Evolutionary conservation across 495 filamentous ascomycete species (phyloP), one percentile per base, ranked within the genome.

Genomic region (Daldinia loculata): DNA sequence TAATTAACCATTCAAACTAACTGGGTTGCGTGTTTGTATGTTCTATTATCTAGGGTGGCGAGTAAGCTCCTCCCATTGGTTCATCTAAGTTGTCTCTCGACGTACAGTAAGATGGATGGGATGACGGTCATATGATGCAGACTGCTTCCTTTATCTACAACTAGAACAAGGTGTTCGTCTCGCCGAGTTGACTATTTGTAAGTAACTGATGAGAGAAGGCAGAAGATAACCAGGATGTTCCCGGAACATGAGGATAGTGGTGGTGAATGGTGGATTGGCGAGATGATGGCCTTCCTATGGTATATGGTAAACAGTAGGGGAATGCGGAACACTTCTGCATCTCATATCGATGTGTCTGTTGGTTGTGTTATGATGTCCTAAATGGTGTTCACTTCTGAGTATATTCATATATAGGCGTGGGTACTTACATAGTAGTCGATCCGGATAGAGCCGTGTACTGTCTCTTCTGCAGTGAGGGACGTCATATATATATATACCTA

Each of bases 121-220:
- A 29, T 52, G 55, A 43, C 8, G 36, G 50, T 65, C 27, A 39
- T 51, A 65, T 38, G 62, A 64, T 27, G n/a, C 24, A 19, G 43
- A 48, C 43, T 48, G 6, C 9, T 48, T 48, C 17, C 9, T 11
- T 48, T 48, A 48, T 45, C 2, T 45, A 7, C 6, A 2, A 7
- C 41, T 45, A 7, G 41, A 45, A 45, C 41, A 2, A 19, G 5
- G 41, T 19, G 7, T 36, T 19, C 14, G 5, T 8, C 32, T 41
- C 3, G 2, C 6, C 11, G 26, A 53, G 24, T 45, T 29, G n/a
- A 12, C 17, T 48, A 11, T 14, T 36, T 1, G 12, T 36, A 36
- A 14, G 12, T 14, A 14, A 36, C 3, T 36, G 12, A 36, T 36
- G 12, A 5, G 34, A 36, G 12, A 2, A 14, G 4, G 3, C 4